Evolutionary conservation across 1,284 basidiomycete genomes (phyloP).

Genomic region (Kwoniella shivajii): DNA sequence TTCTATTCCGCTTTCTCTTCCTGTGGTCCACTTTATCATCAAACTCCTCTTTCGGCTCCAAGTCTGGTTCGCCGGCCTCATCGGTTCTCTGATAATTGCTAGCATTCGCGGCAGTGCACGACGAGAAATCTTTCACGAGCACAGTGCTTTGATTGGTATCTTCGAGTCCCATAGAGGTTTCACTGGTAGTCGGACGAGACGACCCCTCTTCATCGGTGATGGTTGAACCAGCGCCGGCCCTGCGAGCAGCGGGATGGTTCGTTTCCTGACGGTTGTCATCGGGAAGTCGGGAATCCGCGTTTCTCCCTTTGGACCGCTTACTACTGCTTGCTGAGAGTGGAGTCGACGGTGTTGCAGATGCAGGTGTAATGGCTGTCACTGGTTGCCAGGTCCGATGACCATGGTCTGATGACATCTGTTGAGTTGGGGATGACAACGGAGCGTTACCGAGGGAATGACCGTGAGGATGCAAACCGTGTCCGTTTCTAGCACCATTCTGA

Average conservation of each 20-base stretch:
- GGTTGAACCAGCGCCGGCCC: too few species aligned
- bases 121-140: conserved; percentile 2
- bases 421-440: neutral
- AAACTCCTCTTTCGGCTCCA: conserved; percentile 23
- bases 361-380: neutral
- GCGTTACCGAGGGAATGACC: conserved; percentile 1
- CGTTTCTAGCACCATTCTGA: neutral
- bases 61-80: conserved; percentile 12
- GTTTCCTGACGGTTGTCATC: too few species aligned
- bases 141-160: too few species aligned
- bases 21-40: conserved; percentile 58
- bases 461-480: neutral
- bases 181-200: too few species aligned
- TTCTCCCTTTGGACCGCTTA: conserved; percentile 9
- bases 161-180: too few species aligned
- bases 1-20: conserved; percentile 75
- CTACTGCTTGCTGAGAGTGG: neutral
- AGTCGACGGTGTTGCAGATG: neutral
- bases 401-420: neutral
- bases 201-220: too few species aligned
- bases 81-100: too few species aligned
- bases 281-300: too few species aligned
- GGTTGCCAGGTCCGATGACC: conserved; percentile 3
- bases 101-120: too few species aligned
- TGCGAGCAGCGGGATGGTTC: too few species aligned